phyloP scores from a whole-genome alignment of 1,284 basidiomycete species.

The Cryptococcus sp. region DNA sequence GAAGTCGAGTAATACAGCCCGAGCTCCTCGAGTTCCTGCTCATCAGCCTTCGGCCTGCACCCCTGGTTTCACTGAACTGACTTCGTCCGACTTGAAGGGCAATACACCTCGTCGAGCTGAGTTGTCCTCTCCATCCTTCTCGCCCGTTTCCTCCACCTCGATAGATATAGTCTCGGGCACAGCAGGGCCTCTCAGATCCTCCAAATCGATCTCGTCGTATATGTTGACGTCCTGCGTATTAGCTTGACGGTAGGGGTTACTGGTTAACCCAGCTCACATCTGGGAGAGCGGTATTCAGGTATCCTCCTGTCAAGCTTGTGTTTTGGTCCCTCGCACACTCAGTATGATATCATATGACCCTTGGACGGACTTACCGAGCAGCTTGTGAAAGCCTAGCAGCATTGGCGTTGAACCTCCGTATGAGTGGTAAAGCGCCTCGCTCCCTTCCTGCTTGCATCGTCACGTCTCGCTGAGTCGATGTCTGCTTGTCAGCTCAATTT shows the following conservation, averaged over 20 bases:
- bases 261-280: constrained; percentile 6
- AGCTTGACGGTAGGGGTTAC: background rate
- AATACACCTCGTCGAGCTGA: constrained; percentile 26
- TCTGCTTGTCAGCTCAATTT: constrained; percentile 49
- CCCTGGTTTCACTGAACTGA: constrained; percentile 53
- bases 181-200: constrained; percentile 71
- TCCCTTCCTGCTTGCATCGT: constrained; percentile 96
- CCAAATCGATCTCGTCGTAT: constrained; percentile 73
- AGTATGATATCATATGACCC: background rate
- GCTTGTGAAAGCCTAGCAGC: constrained; percentile 70
- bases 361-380: constrained; percentile 45
- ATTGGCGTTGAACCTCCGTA: constrained; percentile 96
- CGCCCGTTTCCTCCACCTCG: constrained; percentile 55
- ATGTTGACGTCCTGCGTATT: constrained; percentile 25
- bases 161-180: constrained; percentile 64
- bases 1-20: background rate
- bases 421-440: constrained; percentile 78
- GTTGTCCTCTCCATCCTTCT: constrained; percentile 15
- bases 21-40: constrained; percentile 5
- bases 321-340: no score
- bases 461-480: constrained; percentile 77
- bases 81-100: constrained; percentile 21
- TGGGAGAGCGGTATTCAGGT: constrained; percentile 9
- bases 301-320: background rate
- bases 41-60: background rate